A percentile compares a stretch with the other conserved stretches of the same genome.
Evolutionary conservation across 306 rosid genomes (phyloP).

Genomic region (Ormosia semicastrata): DNA sequence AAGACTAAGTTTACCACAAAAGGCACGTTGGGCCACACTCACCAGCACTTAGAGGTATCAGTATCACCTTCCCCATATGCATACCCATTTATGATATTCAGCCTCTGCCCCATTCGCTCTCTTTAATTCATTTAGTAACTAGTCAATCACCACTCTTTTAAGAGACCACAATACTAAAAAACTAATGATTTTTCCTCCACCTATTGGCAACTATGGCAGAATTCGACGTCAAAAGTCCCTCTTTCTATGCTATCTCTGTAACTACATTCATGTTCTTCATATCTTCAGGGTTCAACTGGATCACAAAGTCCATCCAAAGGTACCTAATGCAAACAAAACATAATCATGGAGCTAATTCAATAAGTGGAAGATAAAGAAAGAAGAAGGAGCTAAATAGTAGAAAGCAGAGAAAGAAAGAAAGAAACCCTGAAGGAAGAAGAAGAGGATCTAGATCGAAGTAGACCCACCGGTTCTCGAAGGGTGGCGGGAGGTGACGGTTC

Average conservation of each 20-base stretch:
- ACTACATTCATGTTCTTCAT: background rate
- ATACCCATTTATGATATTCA: background rate
- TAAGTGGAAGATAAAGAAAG: background rate
- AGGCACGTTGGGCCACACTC: background rate
- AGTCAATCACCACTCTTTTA: background rate
- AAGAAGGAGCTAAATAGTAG: background rate
- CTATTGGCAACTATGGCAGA: background rate
- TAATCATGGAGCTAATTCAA: background rate
- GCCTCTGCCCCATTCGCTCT: background rate
- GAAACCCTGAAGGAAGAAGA: conserved; percentile 22
- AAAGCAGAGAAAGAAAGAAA: conserved; percentile 1
- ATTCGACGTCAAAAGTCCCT: background rate
- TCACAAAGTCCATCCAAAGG: conserved; percentile 1
- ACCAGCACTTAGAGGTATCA: background rate
- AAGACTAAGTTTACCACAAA: background rate
- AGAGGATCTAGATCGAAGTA: conserved; percentile 11
- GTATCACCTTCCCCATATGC: background rate
- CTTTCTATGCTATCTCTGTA: background rate
- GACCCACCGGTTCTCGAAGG: background rate
- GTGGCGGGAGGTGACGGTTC: background rate
- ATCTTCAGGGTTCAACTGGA: background rate
- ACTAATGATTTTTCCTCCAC: background rate
- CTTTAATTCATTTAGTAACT: background rate
- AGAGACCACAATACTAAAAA: background rate
- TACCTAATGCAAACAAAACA: background rate